Evolutionary conservation across 306 rosid species (phyloP).

Genomic region (Cotoneaster glaucophyllus): DNA sequence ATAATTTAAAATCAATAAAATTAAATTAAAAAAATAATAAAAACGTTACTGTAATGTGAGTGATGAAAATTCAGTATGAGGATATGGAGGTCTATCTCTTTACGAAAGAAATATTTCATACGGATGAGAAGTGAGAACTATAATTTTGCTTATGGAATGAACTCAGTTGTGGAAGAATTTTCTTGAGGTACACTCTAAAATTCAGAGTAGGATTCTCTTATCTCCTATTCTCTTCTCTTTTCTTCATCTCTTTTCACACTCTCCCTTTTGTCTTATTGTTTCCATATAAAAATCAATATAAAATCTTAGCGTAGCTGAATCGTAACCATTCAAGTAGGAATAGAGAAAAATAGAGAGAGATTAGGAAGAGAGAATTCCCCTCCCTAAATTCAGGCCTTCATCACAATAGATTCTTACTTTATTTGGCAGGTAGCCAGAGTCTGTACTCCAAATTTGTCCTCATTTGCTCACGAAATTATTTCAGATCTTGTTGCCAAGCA

Average conservation of each 20-base stretch:
- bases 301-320: accelerated
- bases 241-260: no score
- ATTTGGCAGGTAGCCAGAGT: no score
- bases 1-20: no score
- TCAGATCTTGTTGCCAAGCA: no score
- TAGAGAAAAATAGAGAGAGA: accelerated
- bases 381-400: not conserved
- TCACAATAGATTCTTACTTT: no score
- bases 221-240: accelerated
- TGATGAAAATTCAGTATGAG: not conserved
- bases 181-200: no score
- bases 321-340: no score
- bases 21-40: no score
- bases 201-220: accelerated
- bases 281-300: no score
- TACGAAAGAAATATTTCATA: not conserved
- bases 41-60: not conserved
- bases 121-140: not conserved
- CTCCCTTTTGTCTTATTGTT: accelerated
- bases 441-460: not conserved
- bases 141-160: not conserved
- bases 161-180: not conserved
- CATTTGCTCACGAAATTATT: not conserved
- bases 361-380: no score
- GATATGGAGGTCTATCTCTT: not conserved